Evolutionary conservation across 257 asterid genomes (phyloP).

Genomic region (Solanum acaule): DNA sequence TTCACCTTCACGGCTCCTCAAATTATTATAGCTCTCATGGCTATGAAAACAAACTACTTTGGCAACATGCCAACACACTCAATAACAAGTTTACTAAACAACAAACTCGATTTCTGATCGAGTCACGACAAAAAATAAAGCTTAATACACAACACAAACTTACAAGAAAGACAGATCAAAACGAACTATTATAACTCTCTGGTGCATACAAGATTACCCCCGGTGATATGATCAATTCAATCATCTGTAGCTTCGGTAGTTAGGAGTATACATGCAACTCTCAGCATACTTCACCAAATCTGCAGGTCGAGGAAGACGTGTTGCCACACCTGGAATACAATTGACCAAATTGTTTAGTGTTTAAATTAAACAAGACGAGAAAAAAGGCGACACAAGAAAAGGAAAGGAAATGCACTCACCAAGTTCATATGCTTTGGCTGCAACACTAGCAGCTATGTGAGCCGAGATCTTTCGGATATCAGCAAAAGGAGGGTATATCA

Average conservation of each 20-base stretch:
- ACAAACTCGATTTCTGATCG: neutral
- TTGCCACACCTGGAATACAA: constrained; percentile 55
- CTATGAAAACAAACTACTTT: neutral
- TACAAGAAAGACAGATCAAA: neutral
- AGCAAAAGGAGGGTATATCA: constrained; percentile 84
- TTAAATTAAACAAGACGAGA: neutral
- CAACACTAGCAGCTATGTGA: constrained; percentile 81
- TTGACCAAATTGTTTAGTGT: neutral
- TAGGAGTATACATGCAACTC: constrained; percentile 98
- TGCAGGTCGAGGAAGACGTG: constrained; percentile 82
- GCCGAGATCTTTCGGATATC: constrained; percentile 91
- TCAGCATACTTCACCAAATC: constrained; percentile 85
- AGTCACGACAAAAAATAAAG: neutral
- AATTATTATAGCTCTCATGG: neutral
- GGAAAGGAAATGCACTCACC: constrained; percentile 32
- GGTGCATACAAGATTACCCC: neutral
- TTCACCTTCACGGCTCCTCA: neutral
- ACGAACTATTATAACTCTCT: neutral
- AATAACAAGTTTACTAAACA: neutral
- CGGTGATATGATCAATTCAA: neutral
- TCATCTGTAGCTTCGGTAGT: constrained; percentile 73
- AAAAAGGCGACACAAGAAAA: neutral
- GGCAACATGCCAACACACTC: neutral
- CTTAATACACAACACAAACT: neutral
- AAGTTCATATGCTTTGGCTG: constrained; percentile 98